Conservation (phyloP, 768 basidiomycete genomes). For the Sporobolomyces phaffii region DNA sequence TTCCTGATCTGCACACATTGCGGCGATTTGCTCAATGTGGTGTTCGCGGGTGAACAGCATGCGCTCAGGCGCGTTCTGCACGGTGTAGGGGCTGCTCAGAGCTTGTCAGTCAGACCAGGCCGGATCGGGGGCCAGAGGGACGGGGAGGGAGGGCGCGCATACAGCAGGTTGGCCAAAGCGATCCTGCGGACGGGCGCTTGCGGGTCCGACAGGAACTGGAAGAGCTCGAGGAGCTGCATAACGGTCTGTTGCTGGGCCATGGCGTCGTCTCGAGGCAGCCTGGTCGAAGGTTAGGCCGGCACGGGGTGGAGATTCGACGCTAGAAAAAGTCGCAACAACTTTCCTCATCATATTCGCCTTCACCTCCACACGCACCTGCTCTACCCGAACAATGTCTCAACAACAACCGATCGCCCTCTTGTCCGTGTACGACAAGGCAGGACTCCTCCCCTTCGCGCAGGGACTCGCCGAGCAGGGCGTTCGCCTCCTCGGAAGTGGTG, state of each 20-base stretch:
- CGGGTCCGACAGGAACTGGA: constrained; percentile 74
- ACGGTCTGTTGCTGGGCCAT: constrained; percentile 13
- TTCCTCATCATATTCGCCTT: neutral
- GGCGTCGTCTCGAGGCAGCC: neutral
- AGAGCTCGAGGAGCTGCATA: constrained; percentile 54
- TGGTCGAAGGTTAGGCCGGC: neutral
- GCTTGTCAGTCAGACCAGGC: constrained; percentile 60
- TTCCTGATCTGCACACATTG: constrained; percentile 67
- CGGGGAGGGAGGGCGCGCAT: neutral
- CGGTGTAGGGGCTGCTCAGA: constrained; percentile 56
- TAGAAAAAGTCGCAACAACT: neutral
- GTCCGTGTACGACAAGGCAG: constrained; percentile 93
- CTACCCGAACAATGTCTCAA: neutral
- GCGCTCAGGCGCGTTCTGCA: constrained; percentile 56
- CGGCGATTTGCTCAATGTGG: constrained; percentile 70
- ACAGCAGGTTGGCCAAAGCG: constrained; percentile 74
- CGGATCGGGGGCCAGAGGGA: neutral
- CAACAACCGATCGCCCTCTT: constrained; percentile 58
- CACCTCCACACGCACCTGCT: neutral
- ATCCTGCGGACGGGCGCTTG: constrained; percentile 83
- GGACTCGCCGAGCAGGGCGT: constrained; percentile 77
- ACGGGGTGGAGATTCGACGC: neutral
- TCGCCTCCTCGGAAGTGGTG: constrained; percentile 85
- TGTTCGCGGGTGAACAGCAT: constrained; percentile 52
- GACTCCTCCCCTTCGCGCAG: constrained; percentile 77